These are phyloP conservation scores for Yamadazyma triangularis DNA, from an alignment of 1,139 yeast genomes.

Conservation along the genomic window DNA sequence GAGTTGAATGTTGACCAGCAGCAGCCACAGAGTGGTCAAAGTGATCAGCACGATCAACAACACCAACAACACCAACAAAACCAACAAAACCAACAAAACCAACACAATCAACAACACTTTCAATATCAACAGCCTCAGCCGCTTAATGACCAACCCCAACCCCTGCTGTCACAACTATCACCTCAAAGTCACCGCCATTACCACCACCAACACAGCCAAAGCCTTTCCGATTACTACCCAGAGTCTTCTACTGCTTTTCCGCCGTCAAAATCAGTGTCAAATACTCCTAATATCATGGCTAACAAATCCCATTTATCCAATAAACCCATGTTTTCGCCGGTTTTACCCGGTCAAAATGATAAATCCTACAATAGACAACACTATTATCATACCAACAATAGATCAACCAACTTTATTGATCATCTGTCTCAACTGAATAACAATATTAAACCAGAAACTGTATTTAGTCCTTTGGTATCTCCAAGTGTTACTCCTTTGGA, in stretches of 20 bases:
- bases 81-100: conserved; percentile 1
- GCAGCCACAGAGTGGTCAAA: conserved; percentile 6
- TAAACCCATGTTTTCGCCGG: conserved; percentile 30
- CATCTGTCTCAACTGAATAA: conserved; percentile 17
- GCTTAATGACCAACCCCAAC: conserved; percentile 1
- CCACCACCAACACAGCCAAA: too few relatives aligned
- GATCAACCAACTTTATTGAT: conserved; percentile 15
- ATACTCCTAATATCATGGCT: conserved; percentile 10
- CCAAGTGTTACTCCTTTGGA: conserved; percentile 73
- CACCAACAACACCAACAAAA: conserved; percentile 3
- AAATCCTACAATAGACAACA: conserved; percentile 42
- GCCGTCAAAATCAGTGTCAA: conserved; percentile 15
- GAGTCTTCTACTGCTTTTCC: conserved; percentile 32
- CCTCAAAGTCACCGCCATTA: too few relatives aligned
- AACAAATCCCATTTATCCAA: conserved; percentile 6
- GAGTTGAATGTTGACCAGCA: conserved; percentile 1
- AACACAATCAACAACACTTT: conserved; percentile 1
- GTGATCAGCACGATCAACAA: conserved; percentile 2
- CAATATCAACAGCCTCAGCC: too few relatives aligned
- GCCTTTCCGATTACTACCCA: conserved; percentile 5
- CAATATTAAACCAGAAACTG: conserved; percentile 45
- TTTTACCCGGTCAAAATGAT: conserved; percentile 43
- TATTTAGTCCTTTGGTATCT: conserved; percentile 70
- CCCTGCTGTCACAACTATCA: background rate
- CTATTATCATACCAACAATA: conserved; percentile 27